Base-by-base conservation (phyloP, 257 asterid species). In the Henckelia pumila region DNA sequence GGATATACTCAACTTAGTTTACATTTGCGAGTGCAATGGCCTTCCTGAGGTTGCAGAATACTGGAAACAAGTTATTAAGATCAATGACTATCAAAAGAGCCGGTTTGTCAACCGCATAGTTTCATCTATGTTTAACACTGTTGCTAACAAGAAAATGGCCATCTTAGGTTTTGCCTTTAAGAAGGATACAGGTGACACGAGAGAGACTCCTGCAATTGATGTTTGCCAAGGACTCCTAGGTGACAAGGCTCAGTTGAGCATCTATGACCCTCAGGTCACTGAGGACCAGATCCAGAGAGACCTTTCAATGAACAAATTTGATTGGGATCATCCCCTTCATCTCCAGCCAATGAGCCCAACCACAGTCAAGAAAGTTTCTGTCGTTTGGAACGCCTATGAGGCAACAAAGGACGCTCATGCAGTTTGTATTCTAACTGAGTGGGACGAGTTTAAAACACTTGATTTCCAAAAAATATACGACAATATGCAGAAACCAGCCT, bases 1-100 rank as follows among this genome's bases (percentile, higher is more conserved):
- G 55, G 55, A 47, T 21, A 47, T 47, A 14, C 55, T 47, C 55
- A 47, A 47, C 55, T 47, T 47, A 47, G 55, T 47, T 47, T 47
- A 47, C 21, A 47, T 47, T 47, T 47, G 55, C 8, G 55, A 47
- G 55, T 47, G 55, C 55, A 47, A 47, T 17, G 55, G 55, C 17
- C 55, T 47, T 47, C 55, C 55, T 16, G 55, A 47, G 55, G 55
- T 47, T 47, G 55, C 55, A 47, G 55, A 47, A 47, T 47, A 47
- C 55, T 47, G 55, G 55, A 47, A 47, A 47, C 55, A 47, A 47
- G 55, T 47, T 47, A 47, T 47, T 47, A 47, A 47, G 20, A 47
- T 47, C 55, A 47, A 47, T 8, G 55, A 47, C 55, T 47, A 47
- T 47, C 55, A 47, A 17, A 47, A 47, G 20, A 47, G 21, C 21